These are phyloP conservation scores for Colletotrichum liriopes DNA, from an alignment of 2,329 filamentous ascomycete genomes.

Conservation along the genomic window DNA sequence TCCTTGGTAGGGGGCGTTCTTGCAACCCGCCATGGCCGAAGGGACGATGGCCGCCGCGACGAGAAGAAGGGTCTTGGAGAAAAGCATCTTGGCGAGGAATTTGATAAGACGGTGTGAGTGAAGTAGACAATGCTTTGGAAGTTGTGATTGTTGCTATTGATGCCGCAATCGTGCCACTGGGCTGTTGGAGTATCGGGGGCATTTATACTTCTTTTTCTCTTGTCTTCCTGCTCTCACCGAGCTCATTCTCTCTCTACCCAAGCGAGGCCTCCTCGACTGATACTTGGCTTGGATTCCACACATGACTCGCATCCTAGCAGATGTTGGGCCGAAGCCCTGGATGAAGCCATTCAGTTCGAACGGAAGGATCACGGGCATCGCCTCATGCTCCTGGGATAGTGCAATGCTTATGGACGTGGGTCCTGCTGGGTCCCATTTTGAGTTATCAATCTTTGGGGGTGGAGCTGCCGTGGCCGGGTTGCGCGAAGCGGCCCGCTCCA, in stretches of 20 bases:
- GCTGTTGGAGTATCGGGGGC: not conserved
- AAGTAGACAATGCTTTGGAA: not conserved
- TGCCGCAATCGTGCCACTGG: not conserved
- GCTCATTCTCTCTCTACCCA: not conserved
- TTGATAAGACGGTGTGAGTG: not conserved
- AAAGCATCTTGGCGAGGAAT: not conserved
- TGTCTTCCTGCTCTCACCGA: not conserved
- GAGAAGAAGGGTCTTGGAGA: not conserved
- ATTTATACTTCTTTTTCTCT: not conserved
- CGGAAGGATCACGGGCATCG: not conserved
- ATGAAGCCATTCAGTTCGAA: not conserved
- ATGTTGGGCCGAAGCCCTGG: not conserved
- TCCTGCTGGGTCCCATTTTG: not conserved
- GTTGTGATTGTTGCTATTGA: not conserved
- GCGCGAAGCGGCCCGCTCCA: not conserved
- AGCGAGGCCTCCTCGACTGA: not conserved
- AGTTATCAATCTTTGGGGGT: not conserved
- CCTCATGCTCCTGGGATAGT: not conserved
- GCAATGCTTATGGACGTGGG: not conserved
- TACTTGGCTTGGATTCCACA: not conserved
- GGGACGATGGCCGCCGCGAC: not conserved
- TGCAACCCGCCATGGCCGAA: conserved; percentile 1
- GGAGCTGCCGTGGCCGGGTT: not conserved
- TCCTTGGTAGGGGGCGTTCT: not conserved
- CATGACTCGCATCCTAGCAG: not conserved